Conservation (phyloP, 140 eudicot genomes). For the Erigeron philadelphicus region DNA sequence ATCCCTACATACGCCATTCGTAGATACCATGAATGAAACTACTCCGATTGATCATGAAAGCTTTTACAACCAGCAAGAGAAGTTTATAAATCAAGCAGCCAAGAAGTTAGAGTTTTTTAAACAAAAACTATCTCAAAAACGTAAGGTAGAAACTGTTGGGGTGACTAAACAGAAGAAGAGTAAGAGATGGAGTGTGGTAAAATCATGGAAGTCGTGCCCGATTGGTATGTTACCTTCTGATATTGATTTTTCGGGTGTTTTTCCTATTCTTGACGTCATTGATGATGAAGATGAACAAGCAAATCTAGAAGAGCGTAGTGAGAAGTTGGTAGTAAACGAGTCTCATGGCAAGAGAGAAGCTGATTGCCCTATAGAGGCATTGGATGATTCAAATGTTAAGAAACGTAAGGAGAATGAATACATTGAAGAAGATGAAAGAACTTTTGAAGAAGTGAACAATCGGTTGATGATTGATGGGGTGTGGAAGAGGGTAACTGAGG, state of each 20-base stretch:
- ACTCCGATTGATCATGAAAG: conserved; percentile 20
- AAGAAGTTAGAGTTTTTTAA: conserved; percentile 40
- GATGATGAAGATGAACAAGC: conserved; percentile 17
- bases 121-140: conserved; percentile 28
- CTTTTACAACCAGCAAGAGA: conserved; percentile 42
- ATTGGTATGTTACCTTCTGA: conserved; percentile 72
- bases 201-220: conserved; percentile 82
- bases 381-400: conserved; percentile 40
- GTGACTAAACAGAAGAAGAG: conserved; percentile 14
- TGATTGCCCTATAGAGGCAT: conserved; percentile 30
- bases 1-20: conserved; percentile 25
- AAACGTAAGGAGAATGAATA: conserved; percentile 36
- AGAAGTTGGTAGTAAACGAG: conserved; percentile 16
- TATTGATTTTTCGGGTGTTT: conserved; percentile 54
- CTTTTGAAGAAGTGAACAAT: conserved; percentile 24
- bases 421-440: conserved; percentile 19
- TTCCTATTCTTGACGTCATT: conserved; percentile 59
- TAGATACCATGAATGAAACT: conserved; percentile 13
- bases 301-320: conserved; percentile 18
- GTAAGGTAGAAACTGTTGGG: conserved; percentile 2
- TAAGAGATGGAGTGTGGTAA: conserved; percentile 47
- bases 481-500: conserved; percentile 55
- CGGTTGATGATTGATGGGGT: conserved; percentile 62
- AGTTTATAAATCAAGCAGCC: conserved; percentile 40
- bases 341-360: conserved; percentile 58